Evolutionary conservation across 2,329 filamentous ascomycete genomes (phyloP).

Genomic region (Lachnellula suecica): DNA sequence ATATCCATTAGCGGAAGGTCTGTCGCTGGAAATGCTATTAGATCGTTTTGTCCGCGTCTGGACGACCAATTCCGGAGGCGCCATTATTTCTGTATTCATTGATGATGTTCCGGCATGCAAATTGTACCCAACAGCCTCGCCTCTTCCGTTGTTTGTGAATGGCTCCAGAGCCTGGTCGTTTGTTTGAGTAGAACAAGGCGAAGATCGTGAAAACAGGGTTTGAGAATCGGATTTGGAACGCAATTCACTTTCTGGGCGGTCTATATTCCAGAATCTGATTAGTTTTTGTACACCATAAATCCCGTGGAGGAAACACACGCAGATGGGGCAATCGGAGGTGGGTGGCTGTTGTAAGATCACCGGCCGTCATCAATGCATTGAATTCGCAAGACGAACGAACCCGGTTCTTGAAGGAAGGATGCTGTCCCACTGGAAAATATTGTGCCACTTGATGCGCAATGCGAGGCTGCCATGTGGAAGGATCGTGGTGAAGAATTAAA

Average conservation of each 20-base stretch:
- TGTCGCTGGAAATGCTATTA: slow-evolving; percentile 70
- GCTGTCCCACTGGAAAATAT: not conserved
- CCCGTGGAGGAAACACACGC: not conserved
- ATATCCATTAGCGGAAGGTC: slow-evolving; percentile 58
- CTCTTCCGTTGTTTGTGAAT: not conserved
- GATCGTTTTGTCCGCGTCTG: slow-evolving; percentile 23
- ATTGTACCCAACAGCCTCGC: not conserved
- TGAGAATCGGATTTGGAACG: not conserved
- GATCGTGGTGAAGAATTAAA: not conserved
- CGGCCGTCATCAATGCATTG: slow-evolving; percentile 2
- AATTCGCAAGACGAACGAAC: not conserved
- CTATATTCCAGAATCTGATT: not conserved
- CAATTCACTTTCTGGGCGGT: not conserved
- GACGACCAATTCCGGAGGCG: slow-evolving; percentile 20
- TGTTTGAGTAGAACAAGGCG: slow-evolving; percentile 1
- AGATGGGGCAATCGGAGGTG: not conserved
- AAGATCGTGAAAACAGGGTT: not conserved
- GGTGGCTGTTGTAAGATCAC: not conserved
- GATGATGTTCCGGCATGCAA: slow-evolving; percentile 1
- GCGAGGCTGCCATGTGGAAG: not conserved
- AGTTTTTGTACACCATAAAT: not conserved
- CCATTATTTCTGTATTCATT: slow-evolving; percentile 13
- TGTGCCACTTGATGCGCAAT: not conserved
- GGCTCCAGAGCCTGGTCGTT: not conserved
- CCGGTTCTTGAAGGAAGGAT: not conserved